Evolutionary conservation across 768 basidiomycete species (phyloP).

Genomic region (Cystobasidium tubakii): DNA sequence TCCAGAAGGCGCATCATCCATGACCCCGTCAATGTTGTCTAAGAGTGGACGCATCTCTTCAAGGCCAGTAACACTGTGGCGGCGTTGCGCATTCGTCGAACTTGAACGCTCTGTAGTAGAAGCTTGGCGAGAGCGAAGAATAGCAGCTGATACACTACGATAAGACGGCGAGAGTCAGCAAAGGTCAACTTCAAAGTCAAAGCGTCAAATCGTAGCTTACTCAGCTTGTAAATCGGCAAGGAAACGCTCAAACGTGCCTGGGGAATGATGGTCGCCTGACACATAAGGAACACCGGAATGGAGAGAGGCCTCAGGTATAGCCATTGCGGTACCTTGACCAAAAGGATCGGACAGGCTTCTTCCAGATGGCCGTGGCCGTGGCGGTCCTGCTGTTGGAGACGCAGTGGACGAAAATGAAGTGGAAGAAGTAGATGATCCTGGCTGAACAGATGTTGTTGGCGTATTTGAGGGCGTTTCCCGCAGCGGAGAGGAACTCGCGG

Average conservation of each 20-base stretch:
- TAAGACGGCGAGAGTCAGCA: neutral
- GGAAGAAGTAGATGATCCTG: neutral
- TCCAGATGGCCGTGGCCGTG: neutral
- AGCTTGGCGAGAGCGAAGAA: neutral
- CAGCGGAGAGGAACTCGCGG: neutral
- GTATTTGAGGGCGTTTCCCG: neutral
- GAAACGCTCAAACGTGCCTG: constrained; percentile 24
- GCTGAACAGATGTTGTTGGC: neutral
- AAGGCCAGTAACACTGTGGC: neutral
- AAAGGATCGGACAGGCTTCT: neutral
- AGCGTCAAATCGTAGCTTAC: constrained; percentile 3
- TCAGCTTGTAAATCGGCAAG: constrained; percentile 25
- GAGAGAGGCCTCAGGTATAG: constrained; percentile 4
- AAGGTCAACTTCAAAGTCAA: neutral
- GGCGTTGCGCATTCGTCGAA: neutral
- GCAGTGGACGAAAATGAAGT: neutral
- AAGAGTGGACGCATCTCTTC: neutral
- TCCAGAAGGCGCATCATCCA: neutral
- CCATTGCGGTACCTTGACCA: neutral
- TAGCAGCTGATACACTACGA: constrained; percentile 12
- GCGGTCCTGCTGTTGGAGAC: neutral
- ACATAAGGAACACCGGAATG: neutral
- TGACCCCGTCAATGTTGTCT: neutral
- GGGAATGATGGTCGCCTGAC: neutral
- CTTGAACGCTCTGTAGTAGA: neutral